Base-by-base conservation (phyloP, 495 filamentous ascomycete species). In the Schizothecium vesticola region DNA sequence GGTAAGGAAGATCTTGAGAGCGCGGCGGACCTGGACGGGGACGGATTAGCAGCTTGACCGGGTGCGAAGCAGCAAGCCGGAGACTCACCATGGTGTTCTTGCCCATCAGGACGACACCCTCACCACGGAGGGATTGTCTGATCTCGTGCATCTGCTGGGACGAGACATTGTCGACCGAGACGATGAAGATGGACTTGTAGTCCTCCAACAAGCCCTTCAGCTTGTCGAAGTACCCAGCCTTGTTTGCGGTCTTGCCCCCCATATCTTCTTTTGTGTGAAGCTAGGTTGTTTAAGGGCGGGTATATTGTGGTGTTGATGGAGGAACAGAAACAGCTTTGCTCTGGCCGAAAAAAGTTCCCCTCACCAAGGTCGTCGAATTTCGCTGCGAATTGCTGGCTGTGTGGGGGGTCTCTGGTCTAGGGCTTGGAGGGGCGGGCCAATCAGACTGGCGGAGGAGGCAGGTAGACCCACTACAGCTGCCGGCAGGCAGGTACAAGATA, bases 141-240 rank as follows among this genome's bases (percentile, higher is more conserved):
- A 98, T 98, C 88, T 99, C 95, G 91, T 99, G 95, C 95, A 99
- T 99, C 89, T 99, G 95, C 89, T 99, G 95, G 66, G 95, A 99
- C 80, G 89, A 91, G 84, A 89, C 91, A 94, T 95, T 96, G 88
- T 96, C 92, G 81, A 96, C 91, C 75, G 87, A 87, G 80, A 97
- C 94, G 79, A 99, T 93, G 92, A 99, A 99, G 85, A 97, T 90
- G 73, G 89, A 91, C 80, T 87, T 86, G 89, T 97, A 97, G 77
- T 91, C 88, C 84, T 96, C 90, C 76, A 97, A 88, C 77, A 97
- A 87, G 77, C 80, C 83, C 89, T 97, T 97, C 77, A 99, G 91
- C 90, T 97, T 97, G 81, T 97, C 94, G 87, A 99, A 99, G 88
- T 99, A 99, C 84, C 87, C 91, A 80, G 92, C 88, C 89, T 98